These are phyloP conservation scores for Naganishia kalamii DNA, from an alignment of 768 basidiomycete species.

Conservation along the genomic window DNA sequence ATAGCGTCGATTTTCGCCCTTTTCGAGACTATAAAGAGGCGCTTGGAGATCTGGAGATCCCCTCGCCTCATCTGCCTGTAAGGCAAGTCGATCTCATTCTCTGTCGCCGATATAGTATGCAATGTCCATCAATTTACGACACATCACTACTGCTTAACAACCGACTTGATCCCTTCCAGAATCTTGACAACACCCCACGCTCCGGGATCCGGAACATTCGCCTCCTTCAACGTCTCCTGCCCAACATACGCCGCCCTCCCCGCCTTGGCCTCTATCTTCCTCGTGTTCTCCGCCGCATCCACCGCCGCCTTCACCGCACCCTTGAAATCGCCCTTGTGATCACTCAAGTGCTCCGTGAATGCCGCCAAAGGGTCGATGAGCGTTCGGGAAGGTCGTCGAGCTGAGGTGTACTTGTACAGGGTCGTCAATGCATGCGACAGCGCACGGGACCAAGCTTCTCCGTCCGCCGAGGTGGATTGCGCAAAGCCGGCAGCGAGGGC, in stretches of 20 bases:
- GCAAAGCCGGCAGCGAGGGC: conserved; percentile 69
- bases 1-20: no score
- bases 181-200: conserved; percentile 70
- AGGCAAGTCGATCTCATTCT: no score
- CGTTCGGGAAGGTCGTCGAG: conserved; percentile 81
- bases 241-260: conserved; percentile 79
- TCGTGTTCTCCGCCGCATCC: conserved; percentile 67
- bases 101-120: no score
- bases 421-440: conserved; percentile 48
- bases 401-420: conserved; percentile 44
- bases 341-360: conserved; percentile 56
- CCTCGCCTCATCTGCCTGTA: no score
- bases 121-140: neutral
- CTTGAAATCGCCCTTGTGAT: conserved; percentile 47
- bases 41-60: no score
- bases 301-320: conserved; percentile 59
- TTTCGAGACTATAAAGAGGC: no score
- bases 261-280: conserved; percentile 70
- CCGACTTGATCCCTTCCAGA: conserved; percentile 47
- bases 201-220: conserved; percentile 74
- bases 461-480: conserved; percentile 32
- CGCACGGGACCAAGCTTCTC: conserved; percentile 60
- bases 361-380: conserved; percentile 84
- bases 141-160: neutral
- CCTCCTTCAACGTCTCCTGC: conserved; percentile 52